Evolutionary conservation across 176 grass and related monocot species (phyloP).

Genomic region (Triticum urartu): DNA sequence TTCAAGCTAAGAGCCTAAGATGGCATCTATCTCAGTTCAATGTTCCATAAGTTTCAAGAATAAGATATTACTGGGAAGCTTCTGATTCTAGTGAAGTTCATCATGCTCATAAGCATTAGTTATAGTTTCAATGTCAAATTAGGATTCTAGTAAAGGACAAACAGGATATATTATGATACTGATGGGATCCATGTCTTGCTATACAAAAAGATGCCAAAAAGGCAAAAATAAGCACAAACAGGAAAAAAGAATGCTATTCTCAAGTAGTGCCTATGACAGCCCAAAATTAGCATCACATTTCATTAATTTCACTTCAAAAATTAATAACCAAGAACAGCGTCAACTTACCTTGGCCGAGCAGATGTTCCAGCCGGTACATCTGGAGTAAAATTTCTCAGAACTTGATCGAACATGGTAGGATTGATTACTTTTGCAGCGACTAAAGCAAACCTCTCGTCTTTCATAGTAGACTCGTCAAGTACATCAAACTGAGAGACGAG

Average conservation of each 20-base stretch:
- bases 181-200: neutral
- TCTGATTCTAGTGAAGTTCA: neutral
- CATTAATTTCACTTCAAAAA: slow-evolving; percentile 17
- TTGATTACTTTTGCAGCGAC: slow-evolving; percentile 65
- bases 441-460: slow-evolving; percentile 45
- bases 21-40: neutral
- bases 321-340: neutral
- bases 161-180: neutral
- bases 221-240: neutral
- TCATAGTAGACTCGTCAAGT: slow-evolving; percentile 55
- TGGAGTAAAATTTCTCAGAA: slow-evolving; percentile 80
- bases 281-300: neutral
- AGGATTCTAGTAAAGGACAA: neutral
- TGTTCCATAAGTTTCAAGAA: neutral
- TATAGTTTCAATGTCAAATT: neutral
- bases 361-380: slow-evolving; percentile 68
- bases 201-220: slow-evolving; percentile 16
- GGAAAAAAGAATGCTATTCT: neutral
- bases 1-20: slow-evolving; percentile 6
- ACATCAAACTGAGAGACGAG: slow-evolving; percentile 81
- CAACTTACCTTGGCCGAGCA: slow-evolving; percentile 66
- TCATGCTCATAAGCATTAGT: neutral
- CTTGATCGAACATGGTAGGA: slow-evolving; percentile 77
- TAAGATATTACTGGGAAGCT: neutral
- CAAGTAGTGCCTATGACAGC: neutral